Conservation (phyloP, 257 asterid genomes). For the Schizonepeta tenuifolia region DNA sequence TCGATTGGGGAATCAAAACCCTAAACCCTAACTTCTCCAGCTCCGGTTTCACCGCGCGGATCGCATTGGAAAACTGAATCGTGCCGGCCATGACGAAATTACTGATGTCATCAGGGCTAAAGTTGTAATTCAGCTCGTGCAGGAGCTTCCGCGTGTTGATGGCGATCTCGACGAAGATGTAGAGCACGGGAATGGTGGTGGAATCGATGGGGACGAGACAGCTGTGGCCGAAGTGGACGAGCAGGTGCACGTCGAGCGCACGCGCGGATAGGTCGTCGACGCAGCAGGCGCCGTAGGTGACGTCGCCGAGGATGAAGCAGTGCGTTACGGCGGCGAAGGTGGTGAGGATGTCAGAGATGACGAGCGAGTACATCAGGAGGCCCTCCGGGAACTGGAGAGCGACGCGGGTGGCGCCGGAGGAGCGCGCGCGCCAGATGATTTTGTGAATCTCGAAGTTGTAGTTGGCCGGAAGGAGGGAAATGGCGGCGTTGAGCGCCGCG, state of each 20-base stretch:
- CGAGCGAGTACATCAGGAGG: slow-evolving; percentile 75
- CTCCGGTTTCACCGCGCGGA: slow-evolving; percentile 83
- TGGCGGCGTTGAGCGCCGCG: slow-evolving; percentile 80
- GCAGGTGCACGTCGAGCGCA: slow-evolving; percentile 81
- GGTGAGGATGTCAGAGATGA: slow-evolving; percentile 86
- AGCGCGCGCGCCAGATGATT: slow-evolving; percentile 74
- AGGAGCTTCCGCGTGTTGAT: slow-evolving; percentile 60
- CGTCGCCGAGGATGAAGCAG: slow-evolving; percentile 92
- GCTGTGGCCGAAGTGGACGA: slow-evolving; percentile 94
- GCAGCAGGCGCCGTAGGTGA: slow-evolving; percentile 97
- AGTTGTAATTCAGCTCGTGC: slow-evolving; percentile 64
- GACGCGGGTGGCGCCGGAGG: slow-evolving; percentile 68
- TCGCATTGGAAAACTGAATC: slow-evolving; percentile 80
- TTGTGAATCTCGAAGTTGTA: slow-evolving; percentile 97
- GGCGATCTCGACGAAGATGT: slow-evolving; percentile 81
- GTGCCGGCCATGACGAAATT: slow-evolving; percentile 88
- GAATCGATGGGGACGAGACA: slow-evolving; percentile 88
- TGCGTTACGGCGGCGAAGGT: slow-evolving; percentile 76
- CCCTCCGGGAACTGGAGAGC: slow-evolving; percentile 99
- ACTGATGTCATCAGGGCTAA: slow-evolving; percentile 43
- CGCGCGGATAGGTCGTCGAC: slow-evolving; percentile 91
- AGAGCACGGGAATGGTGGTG: slow-evolving; percentile 76
- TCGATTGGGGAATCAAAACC: slow-evolving; percentile 82
- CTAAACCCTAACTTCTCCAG: slow-evolving; percentile 81
- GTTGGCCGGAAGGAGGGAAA: slow-evolving; percentile 84